Conservation (phyloP, 2,329 filamentous ascomycete species). For the Trichoderma koningii region DNA sequence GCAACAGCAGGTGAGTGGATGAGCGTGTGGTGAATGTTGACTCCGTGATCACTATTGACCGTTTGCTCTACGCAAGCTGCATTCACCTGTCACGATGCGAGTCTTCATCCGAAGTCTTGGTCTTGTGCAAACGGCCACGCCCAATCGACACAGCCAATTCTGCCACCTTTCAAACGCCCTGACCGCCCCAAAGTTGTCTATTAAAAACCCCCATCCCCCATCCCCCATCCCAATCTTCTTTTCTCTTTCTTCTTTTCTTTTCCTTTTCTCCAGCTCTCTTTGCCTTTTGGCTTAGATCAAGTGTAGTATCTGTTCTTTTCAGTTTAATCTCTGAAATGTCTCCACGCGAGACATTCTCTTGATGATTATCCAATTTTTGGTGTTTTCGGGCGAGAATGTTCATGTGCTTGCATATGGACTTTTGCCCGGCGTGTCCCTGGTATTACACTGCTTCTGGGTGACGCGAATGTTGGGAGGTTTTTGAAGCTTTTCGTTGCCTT, state of each 20-base stretch:
- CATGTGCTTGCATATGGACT: conserved; percentile 44
- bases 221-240: too few relatives aligned
- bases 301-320: conserved; percentile 96
- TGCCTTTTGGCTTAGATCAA: conserved; percentile 77
- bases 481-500: conserved; percentile 42
- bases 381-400: conserved; percentile 35
- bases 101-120: background rate
- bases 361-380: too few relatives aligned
- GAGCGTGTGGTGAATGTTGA: too few relatives aligned
- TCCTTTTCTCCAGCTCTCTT: conserved; percentile 46
- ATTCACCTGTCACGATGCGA: background rate
- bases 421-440: conserved; percentile 45
- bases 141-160: conserved; percentile 3
- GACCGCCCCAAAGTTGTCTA: conserved; percentile 27
- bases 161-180: conserved; percentile 29
- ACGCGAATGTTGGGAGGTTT: conserved; percentile 39
- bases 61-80: background rate
- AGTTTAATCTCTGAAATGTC: conserved; percentile 92
- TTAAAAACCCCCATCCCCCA: background rate
- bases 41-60: too few relatives aligned
- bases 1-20: too few relatives aligned
- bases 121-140: background rate
- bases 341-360: conserved; percentile 66
- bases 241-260: conserved; percentile 29
- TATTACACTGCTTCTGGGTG: conserved; percentile 47